Evolutionary conservation across 2,329 filamentous ascomycete species (phyloP).

Genomic region (Monosporascus ibericus): DNA sequence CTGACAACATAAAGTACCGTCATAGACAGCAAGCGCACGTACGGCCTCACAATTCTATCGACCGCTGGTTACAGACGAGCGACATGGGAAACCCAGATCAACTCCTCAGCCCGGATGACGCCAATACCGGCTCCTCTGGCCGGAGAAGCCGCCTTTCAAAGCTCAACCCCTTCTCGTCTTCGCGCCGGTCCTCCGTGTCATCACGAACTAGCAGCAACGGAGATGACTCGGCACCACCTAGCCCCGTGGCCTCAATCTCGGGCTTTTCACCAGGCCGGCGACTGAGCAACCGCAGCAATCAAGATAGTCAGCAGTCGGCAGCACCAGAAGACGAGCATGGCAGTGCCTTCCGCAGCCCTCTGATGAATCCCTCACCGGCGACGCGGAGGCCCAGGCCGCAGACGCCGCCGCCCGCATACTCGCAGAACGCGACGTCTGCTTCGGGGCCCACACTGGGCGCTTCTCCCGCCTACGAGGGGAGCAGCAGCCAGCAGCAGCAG

Average conservation of each 20-base stretch:
- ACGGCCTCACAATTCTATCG: not conserved
- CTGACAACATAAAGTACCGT: not conserved
- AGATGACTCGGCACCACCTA: not conserved
- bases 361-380: not conserved
- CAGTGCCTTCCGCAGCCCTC: not conserved
- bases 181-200: not conserved
- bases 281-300: not conserved
- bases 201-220: not conserved
- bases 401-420: constrained; percentile 5
- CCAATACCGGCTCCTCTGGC: not conserved
- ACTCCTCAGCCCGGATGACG: not conserved
- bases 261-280: not conserved
- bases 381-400: not conserved
- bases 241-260: not conserved
- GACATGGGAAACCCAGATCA: not conserved
- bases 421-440: not conserved
- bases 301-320: not conserved
- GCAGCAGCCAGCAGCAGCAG: constrained; percentile 3
- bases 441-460: not conserved
- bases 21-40: not conserved
- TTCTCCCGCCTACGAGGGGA: not conserved
- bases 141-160: not conserved
- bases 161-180: not conserved
- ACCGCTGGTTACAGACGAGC: not conserved
- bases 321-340: not conserved